Conservation (phyloP, 129 eudicot species). For the Daucus carota region DNA sequence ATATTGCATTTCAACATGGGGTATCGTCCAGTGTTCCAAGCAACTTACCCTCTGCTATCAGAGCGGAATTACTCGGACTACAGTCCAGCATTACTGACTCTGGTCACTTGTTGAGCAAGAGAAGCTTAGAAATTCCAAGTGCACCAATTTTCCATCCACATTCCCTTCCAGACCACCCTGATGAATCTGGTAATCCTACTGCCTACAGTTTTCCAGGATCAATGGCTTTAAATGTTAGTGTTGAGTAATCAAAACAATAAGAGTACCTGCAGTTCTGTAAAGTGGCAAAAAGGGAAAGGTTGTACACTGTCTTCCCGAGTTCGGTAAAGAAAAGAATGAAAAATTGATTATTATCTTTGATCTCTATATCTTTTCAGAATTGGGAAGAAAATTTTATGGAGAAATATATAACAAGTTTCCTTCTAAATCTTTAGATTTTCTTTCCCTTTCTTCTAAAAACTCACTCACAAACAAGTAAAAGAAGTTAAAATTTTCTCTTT, state of each 20-base stretch:
- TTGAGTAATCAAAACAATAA: constrained; percentile 32
- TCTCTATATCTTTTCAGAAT: too few species aligned
- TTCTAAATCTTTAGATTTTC: too few species aligned
- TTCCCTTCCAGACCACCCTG: constrained; percentile 74
- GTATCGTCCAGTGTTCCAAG: constrained; percentile 54
- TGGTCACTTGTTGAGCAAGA: constrained; percentile 31
- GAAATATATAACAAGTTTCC: too few species aligned
- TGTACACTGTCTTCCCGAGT: too few species aligned
- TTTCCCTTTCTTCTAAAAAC: too few species aligned
- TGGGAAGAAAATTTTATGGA: too few species aligned
- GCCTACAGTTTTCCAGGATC: constrained; percentile 36
- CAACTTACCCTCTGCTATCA: constrained; percentile 39
- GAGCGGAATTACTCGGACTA: constrained; percentile 47
- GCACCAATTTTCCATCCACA: constrained; percentile 58
- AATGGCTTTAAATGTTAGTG: constrained; percentile 35
- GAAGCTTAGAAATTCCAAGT: constrained; percentile 43
- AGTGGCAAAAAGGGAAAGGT: constrained; percentile 39
- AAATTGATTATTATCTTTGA: too few species aligned
- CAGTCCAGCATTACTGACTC: constrained; percentile 38
- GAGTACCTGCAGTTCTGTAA: constrained; percentile 52
- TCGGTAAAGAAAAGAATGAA: too few species aligned
- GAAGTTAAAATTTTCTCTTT: too few species aligned
- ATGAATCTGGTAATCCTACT: constrained; percentile 46
- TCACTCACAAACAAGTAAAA: too few species aligned
- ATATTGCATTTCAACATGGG: constrained; percentile 34